These are phyloP conservation scores for Inga laurina DNA, from an alignment of 306 rosid species.

Conservation along the genomic window DNA sequence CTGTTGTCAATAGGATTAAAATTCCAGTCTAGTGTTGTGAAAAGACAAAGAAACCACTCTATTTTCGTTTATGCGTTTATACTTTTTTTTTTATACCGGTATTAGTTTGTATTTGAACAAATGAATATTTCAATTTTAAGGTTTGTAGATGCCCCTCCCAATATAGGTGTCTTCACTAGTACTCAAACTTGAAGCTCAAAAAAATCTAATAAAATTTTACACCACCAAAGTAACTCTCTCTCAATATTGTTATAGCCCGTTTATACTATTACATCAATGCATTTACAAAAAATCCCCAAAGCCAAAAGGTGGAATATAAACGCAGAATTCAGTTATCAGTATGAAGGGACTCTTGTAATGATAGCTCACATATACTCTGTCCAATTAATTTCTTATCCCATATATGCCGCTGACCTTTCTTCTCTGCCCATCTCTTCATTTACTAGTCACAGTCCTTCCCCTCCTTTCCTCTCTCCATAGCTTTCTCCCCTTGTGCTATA, in stretches of 20 bases:
- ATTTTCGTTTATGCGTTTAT: conserved; percentile 9
- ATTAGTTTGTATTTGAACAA: no score
- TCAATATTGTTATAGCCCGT: not conserved
- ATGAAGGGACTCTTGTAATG: conserved; percentile 58
- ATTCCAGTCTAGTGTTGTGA: conserved; percentile 19
- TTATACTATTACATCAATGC: not conserved
- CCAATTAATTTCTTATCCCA: conserved; percentile 56
- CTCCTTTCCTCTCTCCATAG: conserved; percentile 25
- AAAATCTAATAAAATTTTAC: no score
- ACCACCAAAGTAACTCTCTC: no score
- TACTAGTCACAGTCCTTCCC: conserved; percentile 35
- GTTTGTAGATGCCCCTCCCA: no score
- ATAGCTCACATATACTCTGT: conserved; percentile 32
- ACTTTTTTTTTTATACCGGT: not conserved
- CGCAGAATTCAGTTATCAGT: conserved; percentile 10
- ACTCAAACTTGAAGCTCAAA: no score
- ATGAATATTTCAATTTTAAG: rapidly evolving
- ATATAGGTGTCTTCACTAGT: rapidly evolving
- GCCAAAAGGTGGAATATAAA: conserved; percentile 13
- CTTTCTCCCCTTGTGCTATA: conserved; percentile 32
- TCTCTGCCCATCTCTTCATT: conserved; percentile 67
- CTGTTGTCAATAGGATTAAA: conserved; percentile 33
- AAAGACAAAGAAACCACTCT: conserved; percentile 34
- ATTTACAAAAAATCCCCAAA: not conserved
- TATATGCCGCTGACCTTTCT: conserved; percentile 76